Evolutionary conservation across 768 basidiomycete genomes (phyloP), one percentile per base, ranked within the genome.

Genomic region (Kondoa malvinella): DNA sequence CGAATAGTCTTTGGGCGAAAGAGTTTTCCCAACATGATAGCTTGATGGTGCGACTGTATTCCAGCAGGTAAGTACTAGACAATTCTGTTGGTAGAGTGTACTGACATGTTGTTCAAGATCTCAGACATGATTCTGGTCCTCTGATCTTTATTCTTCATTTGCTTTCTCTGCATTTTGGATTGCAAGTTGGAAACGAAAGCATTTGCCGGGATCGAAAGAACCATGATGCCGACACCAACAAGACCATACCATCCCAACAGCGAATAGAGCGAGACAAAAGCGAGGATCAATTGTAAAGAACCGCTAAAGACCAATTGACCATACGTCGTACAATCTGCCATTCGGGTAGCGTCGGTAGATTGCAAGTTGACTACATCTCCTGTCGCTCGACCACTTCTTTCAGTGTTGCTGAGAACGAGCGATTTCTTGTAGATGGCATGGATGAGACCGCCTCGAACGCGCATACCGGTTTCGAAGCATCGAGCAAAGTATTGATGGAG

Each of bases 321-420:
- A 75, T 79, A 79, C 65, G 76, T 75, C 1, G 71, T 71, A 62
- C 71, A 40, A 40, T 74, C 73, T 25, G 73, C 72, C 3, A 75
- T 68, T 0, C 74, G 67, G 1, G 71, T 72, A 14, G 71, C 66
- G 61, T 74, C 73, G 56, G 74, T 74, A 4, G 86, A 87, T 86
- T 92, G 92, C 33, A 94, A 77, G 75, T 95, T 96, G 70, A 95
- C 90, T 34, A 95, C 92, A 75, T 95, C 92, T 0, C 94, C 92
- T 0, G 88, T 84, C 0, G 88, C 82, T 56, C 89, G 84, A 2
- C 77, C 78, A 12, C 83, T 81, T 2, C 87, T 84, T 73, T 89
- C 91, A 68, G 89, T 87, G 72, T 87, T 91, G 1, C 88, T 89
- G 8, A 97, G 82, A 2, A 89, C 81, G 26, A 97, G 80, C 0